Evolutionary conservation across 345 rosid species (phyloP).

Genomic region (Salix arbutifolia): DNA sequence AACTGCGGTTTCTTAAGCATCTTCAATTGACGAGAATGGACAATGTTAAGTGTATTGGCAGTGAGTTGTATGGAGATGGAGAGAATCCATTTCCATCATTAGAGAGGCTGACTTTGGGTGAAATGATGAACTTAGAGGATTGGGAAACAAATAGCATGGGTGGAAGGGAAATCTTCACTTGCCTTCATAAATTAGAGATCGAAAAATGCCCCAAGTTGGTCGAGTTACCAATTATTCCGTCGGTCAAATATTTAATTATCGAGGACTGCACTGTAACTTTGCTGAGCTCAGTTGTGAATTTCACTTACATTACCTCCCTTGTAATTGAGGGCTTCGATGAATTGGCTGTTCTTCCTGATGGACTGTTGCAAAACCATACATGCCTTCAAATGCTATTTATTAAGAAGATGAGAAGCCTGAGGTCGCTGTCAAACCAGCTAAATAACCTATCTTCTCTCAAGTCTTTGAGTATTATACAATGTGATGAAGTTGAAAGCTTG

Average conservation of each 20-base stretch:
- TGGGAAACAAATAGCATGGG: not conserved
- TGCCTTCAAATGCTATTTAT: not conserved
- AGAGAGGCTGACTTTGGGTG: not conserved
- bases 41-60: not conserved
- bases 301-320: not conserved
- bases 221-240: not conserved
- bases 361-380: not conserved
- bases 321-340: not conserved
- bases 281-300: not conserved
- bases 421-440: slow-evolving; percentile 4
- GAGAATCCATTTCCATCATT: not conserved
- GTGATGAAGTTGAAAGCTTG: not conserved
- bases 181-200: not conserved
- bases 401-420: not conserved
- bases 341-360: not conserved
- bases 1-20: slow-evolving; percentile 1
- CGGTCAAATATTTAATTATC: not conserved
- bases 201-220: not conserved
- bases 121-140: not conserved
- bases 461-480: fast-evolving
- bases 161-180: not conserved
- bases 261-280: not conserved
- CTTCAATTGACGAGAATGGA: not conserved
- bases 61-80: not conserved
- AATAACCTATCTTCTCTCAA: slow-evolving; percentile 2